Evolutionary conservation across 164 flowering plant genomes (phyloP).

Genomic region (Amborella trichopoda): DNA sequence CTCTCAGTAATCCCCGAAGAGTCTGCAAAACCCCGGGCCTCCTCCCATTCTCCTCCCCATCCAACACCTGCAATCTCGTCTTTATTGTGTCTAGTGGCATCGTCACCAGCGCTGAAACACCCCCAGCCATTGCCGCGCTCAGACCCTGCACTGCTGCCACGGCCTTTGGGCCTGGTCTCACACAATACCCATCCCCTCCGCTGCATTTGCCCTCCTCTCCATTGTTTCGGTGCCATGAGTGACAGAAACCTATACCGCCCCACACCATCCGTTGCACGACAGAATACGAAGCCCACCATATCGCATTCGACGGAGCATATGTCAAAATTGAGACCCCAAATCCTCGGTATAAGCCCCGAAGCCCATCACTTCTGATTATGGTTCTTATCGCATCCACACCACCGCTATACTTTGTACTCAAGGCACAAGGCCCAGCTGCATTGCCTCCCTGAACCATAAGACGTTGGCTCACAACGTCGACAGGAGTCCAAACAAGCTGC

Average conservation of each 20-base stretch:
- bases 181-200: constrained; percentile 10
- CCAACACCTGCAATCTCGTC: constrained; percentile 80
- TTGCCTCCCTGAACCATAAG: constrained; percentile 57
- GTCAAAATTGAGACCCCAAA: constrained; percentile 78
- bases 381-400: constrained; percentile 70
- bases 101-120: constrained; percentile 68
- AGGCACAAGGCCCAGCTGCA: background rate
- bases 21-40: constrained; percentile 35
- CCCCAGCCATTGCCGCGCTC: constrained; percentile 85
- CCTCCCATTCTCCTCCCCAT: constrained; percentile 41
- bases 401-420: constrained; percentile 25
- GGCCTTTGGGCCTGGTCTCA: constrained; percentile 36
- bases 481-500: constrained; percentile 78
- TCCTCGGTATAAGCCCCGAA: constrained; percentile 65
- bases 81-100: constrained; percentile 89
- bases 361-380: constrained; percentile 40
- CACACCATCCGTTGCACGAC: constrained; percentile 47
- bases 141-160: constrained; percentile 58
- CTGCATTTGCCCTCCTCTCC: background rate
- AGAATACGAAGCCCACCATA: constrained; percentile 91
- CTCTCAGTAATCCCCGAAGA: constrained; percentile 42
- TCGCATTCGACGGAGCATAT: constrained; percentile 85
- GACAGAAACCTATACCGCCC: constrained; percentile 30
- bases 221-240: constrained; percentile 3
- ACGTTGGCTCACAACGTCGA: constrained; percentile 78